These are phyloP conservation scores for Aegilops tauschii DNA, from an alignment of 176 grass and related monocot species.

Conservation along the genomic window DNA sequence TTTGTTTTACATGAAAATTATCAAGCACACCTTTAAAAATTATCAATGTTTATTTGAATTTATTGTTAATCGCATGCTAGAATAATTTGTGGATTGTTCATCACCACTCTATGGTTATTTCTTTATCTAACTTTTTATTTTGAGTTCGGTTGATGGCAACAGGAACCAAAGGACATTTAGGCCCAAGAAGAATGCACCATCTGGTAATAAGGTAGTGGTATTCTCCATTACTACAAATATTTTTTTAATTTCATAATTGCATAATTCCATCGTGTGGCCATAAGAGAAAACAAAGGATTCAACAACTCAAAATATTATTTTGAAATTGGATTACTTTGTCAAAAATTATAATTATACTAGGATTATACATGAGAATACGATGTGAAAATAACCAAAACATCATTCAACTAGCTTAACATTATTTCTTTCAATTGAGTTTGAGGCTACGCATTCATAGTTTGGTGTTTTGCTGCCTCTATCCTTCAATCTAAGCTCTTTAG, in stretches of 20 bases:
- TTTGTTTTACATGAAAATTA: neutral
- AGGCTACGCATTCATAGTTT: neutral
- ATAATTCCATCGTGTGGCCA: neutral
- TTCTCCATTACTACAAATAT: neutral
- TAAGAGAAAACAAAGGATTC: neutral
- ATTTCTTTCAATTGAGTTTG: neutral
- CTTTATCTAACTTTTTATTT: neutral
- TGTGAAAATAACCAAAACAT: neutral
- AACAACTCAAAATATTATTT: neutral
- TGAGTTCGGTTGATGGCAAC: neutral
- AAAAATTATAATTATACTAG: neutral
- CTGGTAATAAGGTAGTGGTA: conserved; percentile 69
- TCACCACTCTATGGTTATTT: neutral
- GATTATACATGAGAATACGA: neutral
- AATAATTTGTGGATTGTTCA: neutral
- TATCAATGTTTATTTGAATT: neutral
- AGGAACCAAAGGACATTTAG: conserved; percentile 98
- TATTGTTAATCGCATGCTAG: neutral
- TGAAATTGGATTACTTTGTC: neutral
- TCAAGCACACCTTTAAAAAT: neutral
- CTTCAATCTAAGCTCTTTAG: too few species aligned
- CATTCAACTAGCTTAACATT: neutral
- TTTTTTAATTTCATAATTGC: neutral
- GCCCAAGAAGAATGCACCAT: conserved; percentile 95
- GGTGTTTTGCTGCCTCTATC: too few species aligned